Evolutionary conservation across 768 basidiomycete species (phyloP).

Genomic region (Naganishia antarctica): DNA sequence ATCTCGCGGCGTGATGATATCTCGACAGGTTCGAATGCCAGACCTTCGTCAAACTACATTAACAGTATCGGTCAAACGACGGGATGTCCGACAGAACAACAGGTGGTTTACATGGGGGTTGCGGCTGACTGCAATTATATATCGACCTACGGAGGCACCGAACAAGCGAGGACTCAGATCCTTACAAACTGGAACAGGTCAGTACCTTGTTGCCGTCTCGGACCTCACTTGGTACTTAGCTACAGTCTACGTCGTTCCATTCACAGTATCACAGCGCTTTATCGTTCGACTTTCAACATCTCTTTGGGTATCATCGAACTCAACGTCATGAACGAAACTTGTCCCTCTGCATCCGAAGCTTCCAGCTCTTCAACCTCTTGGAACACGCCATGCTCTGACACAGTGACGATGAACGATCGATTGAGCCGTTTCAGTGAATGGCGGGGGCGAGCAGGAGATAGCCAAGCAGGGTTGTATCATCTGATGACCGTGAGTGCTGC

Average conservation of each 20-base stretch:
- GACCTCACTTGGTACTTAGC: neutral
- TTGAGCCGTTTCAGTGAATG: constrained; percentile 75
- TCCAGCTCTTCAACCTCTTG: constrained; percentile 56
- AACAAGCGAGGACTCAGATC: constrained; percentile 68
- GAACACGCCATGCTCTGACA: constrained; percentile 64
- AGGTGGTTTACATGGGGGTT: constrained; percentile 75
- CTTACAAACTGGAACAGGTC: constrained; percentile 70
- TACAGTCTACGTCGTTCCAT: neutral
- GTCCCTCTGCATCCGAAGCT: constrained; percentile 59
- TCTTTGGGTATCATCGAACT: constrained; percentile 77
- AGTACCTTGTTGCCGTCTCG: constrained; percentile 54
- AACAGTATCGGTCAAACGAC: constrained; percentile 62
- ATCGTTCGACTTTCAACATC: constrained; percentile 70
- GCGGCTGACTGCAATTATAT: constrained; percentile 82
- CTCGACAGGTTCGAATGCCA: constrained; percentile 21
- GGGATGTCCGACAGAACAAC: constrained; percentile 70
- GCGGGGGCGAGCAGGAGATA: constrained; percentile 68
- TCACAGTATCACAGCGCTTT: constrained; percentile 38
- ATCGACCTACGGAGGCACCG: constrained; percentile 58
- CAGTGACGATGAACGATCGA: constrained; percentile 61
- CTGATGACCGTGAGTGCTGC: constrained; percentile 60
- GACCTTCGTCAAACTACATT: constrained; percentile 57
- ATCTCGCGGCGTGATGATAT: constrained; percentile 15
- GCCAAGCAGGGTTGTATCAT: constrained; percentile 79
- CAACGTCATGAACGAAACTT: constrained; percentile 64